Evolutionary conservation across 2,329 filamentous ascomycete genomes (phyloP), one percentile per base, ranked within the genome.

Genomic region (Aureobasidium lini): DNA sequence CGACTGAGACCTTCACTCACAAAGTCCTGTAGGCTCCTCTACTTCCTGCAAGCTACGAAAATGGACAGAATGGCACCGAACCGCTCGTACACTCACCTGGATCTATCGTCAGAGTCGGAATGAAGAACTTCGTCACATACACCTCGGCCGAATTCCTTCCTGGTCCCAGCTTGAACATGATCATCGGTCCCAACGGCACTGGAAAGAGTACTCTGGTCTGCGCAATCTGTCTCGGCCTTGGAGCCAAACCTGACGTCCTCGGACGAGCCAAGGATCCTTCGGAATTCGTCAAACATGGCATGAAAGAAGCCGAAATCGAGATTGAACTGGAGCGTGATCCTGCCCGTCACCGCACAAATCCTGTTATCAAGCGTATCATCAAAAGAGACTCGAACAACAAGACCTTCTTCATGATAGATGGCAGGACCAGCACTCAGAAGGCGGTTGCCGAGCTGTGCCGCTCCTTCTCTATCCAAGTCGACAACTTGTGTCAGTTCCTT

Each of bases 151-250:
- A 96, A 64, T 96, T 97, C 72, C 84, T 87, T 61, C 90, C 91
- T 11, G 94, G 94, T 0, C 93, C 94, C 0, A 93, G 89, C 70
- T 74, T 99, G 68, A 99, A 99, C 71, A 97, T 99, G 93, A 87
- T 99, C 57, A 96, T 99, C 66, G 94, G 94, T 0, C 94, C 94
- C n/a, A 99, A 99, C 68, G 94, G 94, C 36, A 97, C 94, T 0
- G 94, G 94, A 59, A 99, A 99, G 75, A 97, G 93, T 74, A 96
- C 94, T 0, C 80, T 99, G 29, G 93, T 99, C 44, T 99, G 94
- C 74, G 94, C 94, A 46, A 95, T 99, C 65, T 97, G 94, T 69
- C 76, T 99, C 13, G 94, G 94, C 2, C 77, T 99, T 29, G 94
- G 94, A 49, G 96, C 88, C 79, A 83, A 84, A 34, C 85, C 92